These are phyloP conservation scores for Gryganskiella cystojenkinii DNA, from an alignment of 192 early-diverging fungal genomes.

Conservation along the genomic window DNA sequence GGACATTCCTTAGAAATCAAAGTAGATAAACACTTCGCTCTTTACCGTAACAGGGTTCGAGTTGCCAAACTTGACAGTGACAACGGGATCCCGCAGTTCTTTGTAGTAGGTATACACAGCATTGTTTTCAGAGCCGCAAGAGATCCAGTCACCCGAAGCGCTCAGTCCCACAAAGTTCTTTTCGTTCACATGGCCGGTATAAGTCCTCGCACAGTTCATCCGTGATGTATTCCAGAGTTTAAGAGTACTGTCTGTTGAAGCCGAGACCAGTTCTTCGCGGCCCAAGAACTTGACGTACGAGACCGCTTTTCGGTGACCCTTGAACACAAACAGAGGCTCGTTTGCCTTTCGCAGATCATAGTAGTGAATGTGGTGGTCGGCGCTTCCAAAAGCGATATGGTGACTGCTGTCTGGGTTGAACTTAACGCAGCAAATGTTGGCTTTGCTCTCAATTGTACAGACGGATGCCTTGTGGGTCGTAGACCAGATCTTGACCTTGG, in stretches of 20 bases:
- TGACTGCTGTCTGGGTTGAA: conserved; percentile 84
- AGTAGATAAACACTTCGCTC: conserved; percentile 30
- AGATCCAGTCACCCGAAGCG: conserved; percentile 85
- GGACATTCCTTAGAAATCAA: background rate
- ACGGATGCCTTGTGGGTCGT: conserved; percentile 77
- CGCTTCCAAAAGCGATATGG: conserved; percentile 89
- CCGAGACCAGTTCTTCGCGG: conserved; percentile 84
- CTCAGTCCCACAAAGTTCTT: conserved; percentile 98
- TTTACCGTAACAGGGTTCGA: conserved; percentile 76
- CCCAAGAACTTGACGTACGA: conserved; percentile 92
- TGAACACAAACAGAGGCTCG: conserved; percentile 76
- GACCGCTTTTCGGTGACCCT: conserved; percentile 93
- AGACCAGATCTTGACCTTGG: conserved; percentile 91
- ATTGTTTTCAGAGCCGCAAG: conserved; percentile 95
- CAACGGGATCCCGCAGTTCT: conserved; percentile 76
- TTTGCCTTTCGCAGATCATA: conserved; percentile 86
- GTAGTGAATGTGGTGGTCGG: conserved; percentile 93
- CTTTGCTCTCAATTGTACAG: conserved; percentile 84
- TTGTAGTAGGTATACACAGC: conserved; percentile 88
- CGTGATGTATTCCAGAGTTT: conserved; percentile 81
- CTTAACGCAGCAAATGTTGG: conserved; percentile 94
- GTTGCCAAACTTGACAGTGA: conserved; percentile 82
- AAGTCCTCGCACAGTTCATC: conserved; percentile 73
- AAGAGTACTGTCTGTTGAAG: conserved; percentile 93
- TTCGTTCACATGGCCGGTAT: conserved; percentile 89